Percentiles rank a stretch among this genome's conserved stretches.
Evolutionary conservation across 345 rosid species (phyloP).

Genomic region (Gossypium anomalum): DNA sequence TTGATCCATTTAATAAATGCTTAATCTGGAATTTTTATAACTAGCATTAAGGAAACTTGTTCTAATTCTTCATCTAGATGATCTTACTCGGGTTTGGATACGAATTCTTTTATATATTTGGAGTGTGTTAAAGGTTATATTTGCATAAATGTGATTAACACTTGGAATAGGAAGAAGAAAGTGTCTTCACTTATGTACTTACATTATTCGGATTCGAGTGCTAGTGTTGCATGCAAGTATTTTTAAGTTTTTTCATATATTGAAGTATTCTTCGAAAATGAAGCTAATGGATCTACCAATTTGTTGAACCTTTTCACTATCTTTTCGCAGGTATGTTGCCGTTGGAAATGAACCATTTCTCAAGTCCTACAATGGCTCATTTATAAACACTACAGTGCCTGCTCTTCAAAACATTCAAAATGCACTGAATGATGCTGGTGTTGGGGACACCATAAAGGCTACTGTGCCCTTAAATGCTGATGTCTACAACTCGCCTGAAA

Average conservation of each 20-base stretch:
- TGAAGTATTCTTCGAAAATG: too few species aligned
- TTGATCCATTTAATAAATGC: background rate
- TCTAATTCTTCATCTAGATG: background rate
- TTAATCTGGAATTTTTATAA: background rate
- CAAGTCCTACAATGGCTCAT: conserved; percentile 60
- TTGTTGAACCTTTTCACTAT: background rate
- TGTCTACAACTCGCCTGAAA: conserved; percentile 59
- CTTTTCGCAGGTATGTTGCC: conserved; percentile 62
- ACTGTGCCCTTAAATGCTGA: conserved; percentile 88
- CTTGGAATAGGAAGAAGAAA: background rate
- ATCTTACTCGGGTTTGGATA: too few species aligned
- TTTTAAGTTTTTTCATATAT: too few species aligned
- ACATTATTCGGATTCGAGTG: background rate
- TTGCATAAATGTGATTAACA: background rate
- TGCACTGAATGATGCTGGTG: conserved; percentile 69
- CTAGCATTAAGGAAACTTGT: background rate
- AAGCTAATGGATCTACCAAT: too few species aligned
- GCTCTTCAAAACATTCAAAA: conserved; percentile 87
- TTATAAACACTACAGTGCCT: conserved; percentile 58
- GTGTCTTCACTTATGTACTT: background rate
- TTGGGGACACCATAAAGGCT: conserved; percentile 73
- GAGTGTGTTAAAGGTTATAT: too few species aligned
- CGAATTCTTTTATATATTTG: too few species aligned
- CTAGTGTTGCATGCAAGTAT: background rate
- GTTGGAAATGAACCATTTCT: conserved; percentile 93